Evolutionary conservation across 23 red algal genomes (phyloP), one percentile per base, ranked within the genome.

Genomic region (Gracilaria caudata): DNA sequence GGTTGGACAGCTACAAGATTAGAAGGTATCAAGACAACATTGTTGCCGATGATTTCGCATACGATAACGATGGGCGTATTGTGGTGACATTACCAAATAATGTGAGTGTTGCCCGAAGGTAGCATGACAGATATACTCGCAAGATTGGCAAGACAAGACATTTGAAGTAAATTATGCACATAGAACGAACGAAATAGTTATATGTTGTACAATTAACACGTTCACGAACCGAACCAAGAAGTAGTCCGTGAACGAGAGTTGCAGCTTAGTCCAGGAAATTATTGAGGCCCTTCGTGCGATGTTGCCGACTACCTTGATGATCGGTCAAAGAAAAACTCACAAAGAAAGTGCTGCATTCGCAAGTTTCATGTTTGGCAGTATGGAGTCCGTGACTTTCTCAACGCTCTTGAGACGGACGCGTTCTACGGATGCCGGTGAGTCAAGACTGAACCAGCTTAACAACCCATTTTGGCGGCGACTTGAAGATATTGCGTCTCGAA

Each of bases 41-140:
- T 40, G 79, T 95, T n/a, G 93, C 93, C 29, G 93, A 95, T 68
- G 74, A 95, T 19, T 95, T 95, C 45, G 86, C 93, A 7, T 95
- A 79, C 64, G 70, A 84, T 16, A 75, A 90, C 49, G 84, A 90
- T 59, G 85, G 84, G 17, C 80, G 83, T 21, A 95, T 95, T 81
- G 87, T 95, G 1, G 64, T 90, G 41, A 80, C 79, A 21, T 49
- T 95, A 51, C 93, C 93, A 0, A 87, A 95, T 83, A 78, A 95
- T 77, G 93, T 95, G 25, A 90, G 47, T 70, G 73, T 90, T 36
- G 77, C 86, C 32, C 47, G 46, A 39, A 65, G 77, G 51, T 80
- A 80, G 51, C 23, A 2, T 55, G 73, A 77, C 57, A 28, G 23
- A 12, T 7, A 60, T 60, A 53, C 12, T 16, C 13, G 4, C 23